These are phyloP conservation scores for Xerophyta viscosa DNA, from an alignment of 106 monocot genomes.

Conservation along the genomic window DNA sequence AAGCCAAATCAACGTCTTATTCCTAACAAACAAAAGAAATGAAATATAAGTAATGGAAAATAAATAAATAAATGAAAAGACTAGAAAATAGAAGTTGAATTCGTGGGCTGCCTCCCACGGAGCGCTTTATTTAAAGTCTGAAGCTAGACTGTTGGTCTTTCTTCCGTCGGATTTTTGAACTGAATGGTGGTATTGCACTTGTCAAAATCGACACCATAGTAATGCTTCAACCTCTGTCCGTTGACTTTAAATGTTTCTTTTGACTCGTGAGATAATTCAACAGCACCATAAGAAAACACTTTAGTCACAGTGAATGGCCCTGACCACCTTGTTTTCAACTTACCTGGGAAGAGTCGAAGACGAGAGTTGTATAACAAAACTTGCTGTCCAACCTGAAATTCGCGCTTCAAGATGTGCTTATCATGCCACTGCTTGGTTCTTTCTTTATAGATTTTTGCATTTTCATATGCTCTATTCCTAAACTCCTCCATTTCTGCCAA, in stretches of 20 bases:
- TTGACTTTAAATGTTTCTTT: conserved; percentile 1
- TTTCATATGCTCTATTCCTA: background rate
- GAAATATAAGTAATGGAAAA: no score
- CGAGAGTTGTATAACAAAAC: background rate
- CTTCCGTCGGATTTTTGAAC: background rate
- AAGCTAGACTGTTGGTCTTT: background rate
- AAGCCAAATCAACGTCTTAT: no score
- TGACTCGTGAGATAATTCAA: background rate
- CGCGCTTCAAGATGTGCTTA: background rate
- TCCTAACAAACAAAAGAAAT: no score
- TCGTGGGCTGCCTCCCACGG: background rate
- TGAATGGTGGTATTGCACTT: background rate
- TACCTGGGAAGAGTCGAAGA: background rate
- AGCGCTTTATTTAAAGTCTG: background rate
- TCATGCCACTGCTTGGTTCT: background rate
- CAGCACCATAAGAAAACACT: background rate
- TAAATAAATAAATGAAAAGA: no score
- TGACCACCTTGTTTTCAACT: conserved; percentile 2
- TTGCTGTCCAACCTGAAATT: background rate
- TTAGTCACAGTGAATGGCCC: background rate
- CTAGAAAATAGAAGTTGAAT: no score
- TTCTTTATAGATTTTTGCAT: background rate
- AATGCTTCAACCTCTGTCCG: background rate
- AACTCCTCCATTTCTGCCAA: background rate
- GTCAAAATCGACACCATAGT: background rate